Evolutionary conservation across 2,329 filamentous ascomycete genomes (phyloP), one percentile per base, ranked within the genome.

Genomic region (Neoarthrinium moseri): DNA sequence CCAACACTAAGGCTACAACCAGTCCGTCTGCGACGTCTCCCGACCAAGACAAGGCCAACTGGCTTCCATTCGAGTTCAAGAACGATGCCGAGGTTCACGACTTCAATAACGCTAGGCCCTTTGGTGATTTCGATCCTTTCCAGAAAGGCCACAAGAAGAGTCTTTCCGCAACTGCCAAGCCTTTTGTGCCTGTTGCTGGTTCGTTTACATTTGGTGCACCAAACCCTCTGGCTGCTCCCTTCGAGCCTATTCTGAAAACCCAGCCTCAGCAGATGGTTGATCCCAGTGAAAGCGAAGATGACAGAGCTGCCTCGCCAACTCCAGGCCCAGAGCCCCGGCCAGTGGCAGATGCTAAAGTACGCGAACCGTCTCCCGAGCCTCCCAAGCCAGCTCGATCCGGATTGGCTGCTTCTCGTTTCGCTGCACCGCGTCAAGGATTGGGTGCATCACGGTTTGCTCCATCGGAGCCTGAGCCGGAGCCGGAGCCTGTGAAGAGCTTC

Each of bases 101-200:
- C 48, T 82, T 83, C 56, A 73, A 75, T 50, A 69, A 74, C 38
- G 74, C 79, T 2, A 68, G 71, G 21, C 74, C 75, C 1, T 74
- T 77, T 49, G 71, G 69, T 11, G 71, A 75, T 2, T 68, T 71
- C 13, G 55, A 58, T 34, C 55, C 52, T 11, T 68, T 74, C 55
- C 59, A 68, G 52, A 71, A 71, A 45, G 62, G 70, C 43, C 69
- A 79, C 59, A 73, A 73, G 53, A 77, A 76, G 54, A 82, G 81
- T n/a, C n/a, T 37, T 6, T 43, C 41, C 10, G 85, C 87, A 4
- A 76, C 81, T 13, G 87, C 88, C 1, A 81, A 80, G 56, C 77
- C 86, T 0, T 95, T 94, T 61, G 77, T 73, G 4, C 77, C 78
- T 12, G n/a, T n/a, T n/a, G n/a, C n/a, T n/a, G 68, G 54, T 1